Percentiles rank a stretch among this genome's conserved stretches.
These are phyloP conservation scores for Rhodotorula sp. DNA, from an alignment of 1,284 basidiomycete genomes.

Conservation along the genomic window DNA sequence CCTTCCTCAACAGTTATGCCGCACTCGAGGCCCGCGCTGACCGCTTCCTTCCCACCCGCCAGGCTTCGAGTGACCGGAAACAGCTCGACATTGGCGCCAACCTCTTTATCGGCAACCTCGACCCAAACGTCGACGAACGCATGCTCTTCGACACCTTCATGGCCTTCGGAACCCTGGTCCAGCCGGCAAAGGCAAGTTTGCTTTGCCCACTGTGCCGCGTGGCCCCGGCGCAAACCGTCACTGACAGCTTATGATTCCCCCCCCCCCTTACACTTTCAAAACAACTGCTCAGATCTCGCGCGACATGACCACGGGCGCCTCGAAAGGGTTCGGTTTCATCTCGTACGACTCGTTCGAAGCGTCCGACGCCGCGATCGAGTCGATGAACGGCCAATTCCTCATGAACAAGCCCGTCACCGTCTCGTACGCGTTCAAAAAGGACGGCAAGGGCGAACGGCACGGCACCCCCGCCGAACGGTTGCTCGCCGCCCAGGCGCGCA, in stretches of 20 bases:
- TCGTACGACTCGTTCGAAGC: constrained; percentile 96
- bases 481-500: constrained; percentile 89
- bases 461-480: constrained; percentile 92
- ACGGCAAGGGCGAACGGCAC: constrained; percentile 95
- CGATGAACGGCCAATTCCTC: constrained; percentile 95
- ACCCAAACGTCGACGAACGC: constrained; percentile 89
- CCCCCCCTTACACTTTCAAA: constrained; percentile 10
- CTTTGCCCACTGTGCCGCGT: not conserved
- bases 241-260: constrained; percentile 1
- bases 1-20: not conserved
- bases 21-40: not conserved
- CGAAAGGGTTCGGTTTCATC: constrained; percentile 96
- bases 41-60: not conserved
- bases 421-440: constrained; percentile 98
- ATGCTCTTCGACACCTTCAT: constrained; percentile 91
- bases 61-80: constrained; percentile 95
- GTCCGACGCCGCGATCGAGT: constrained; percentile 90
- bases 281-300: constrained; percentile 69
- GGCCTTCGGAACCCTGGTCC: constrained; percentile 88
- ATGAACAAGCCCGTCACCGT: constrained; percentile 97
- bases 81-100: constrained; percentile 97
- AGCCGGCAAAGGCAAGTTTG: constrained; percentile 79
- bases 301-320: constrained; percentile 75
- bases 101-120: constrained; percentile 91
- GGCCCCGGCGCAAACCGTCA: not conserved